Conservation (phyloP, 805 yeast genomes). For the Isabelozyma rhagii region DNA sequence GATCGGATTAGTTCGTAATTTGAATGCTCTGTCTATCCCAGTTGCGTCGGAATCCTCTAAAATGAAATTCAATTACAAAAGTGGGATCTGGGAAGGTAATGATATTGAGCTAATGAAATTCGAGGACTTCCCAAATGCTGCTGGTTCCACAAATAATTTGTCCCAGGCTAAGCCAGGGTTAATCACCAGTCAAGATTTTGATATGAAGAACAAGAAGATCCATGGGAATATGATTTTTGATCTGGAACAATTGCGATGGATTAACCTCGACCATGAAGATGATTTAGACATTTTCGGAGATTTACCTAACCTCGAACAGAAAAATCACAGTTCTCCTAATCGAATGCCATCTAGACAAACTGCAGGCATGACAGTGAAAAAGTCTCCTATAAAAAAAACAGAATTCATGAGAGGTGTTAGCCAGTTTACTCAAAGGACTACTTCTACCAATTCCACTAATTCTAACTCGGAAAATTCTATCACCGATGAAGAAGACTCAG, state of each 20-base stretch:
- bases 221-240: conserved; percentile 56
- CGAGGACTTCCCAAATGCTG: conserved; percentile 25
- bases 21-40: conserved; percentile 17
- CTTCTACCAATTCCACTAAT: conserved; percentile 21
- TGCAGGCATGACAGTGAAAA: not conserved
- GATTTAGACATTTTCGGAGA: conserved; percentile 46
- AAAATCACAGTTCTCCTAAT: not conserved
- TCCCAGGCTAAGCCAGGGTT: not conserved
- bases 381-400: not conserved
- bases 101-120: conserved; percentile 54
- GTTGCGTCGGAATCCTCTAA: conserved; percentile 13
- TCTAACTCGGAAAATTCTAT: conserved; percentile 6
- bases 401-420: conserved; percentile 26
- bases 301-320: conserved; percentile 41
- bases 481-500: conserved; percentile 1
- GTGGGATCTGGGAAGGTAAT: conserved; percentile 63
- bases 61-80: conserved; percentile 54
- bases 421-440: conserved; percentile 34
- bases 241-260: conserved; percentile 55
- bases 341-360: not conserved
- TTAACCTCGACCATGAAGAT: conserved; percentile 40
- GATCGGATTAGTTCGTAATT: conserved; percentile 29
- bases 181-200: conserved; percentile 35
- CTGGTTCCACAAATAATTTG: not conserved
- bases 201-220: conserved; percentile 17